Percentiles rank a stretch among this genome's conserved stretches.
Conservation (phyloP, 352 stramenopile species). For the Phytopythium chamaehyphon region DNA sequence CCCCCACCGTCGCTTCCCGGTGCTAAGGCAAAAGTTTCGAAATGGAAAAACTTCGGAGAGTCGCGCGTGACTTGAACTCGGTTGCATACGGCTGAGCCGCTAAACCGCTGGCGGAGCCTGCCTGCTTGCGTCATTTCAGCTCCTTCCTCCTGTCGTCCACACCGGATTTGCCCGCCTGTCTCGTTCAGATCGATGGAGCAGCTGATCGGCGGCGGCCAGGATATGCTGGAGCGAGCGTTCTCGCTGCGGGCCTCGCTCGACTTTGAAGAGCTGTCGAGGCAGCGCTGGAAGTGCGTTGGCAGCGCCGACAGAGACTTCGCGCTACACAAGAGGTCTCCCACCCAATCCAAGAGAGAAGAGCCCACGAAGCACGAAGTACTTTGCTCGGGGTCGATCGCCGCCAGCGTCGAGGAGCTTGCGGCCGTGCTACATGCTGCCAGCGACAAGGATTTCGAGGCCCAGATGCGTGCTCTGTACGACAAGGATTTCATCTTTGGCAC, state of each 20-base stretch:
- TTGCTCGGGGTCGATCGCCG: conserved; percentile 17
- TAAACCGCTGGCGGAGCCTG: no score
- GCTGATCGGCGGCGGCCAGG: neutral
- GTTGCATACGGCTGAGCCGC: no score
- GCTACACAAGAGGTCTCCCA: neutral
- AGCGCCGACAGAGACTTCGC: neutral
- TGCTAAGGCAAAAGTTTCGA: no score
- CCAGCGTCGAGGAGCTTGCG: conserved; percentile 27
- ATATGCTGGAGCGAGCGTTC: conserved; percentile 3
- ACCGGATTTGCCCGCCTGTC: no score
- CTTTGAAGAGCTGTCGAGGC: neutral
- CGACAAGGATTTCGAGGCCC: conserved; percentile 13
- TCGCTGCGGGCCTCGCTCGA: neutral
- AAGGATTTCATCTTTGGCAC: conserved; percentile 28
- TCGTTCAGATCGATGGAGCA: no score
- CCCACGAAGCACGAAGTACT: conserved; percentile 20
- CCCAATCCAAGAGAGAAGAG: neutral
- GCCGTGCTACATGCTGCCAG: conserved; percentile 14
- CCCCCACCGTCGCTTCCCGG: no score
- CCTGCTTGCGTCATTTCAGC: no score
- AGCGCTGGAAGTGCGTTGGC: conserved; percentile 4
- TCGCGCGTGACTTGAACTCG: no score
- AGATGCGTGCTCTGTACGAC: conserved; percentile 32
- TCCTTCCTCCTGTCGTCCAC: no score
- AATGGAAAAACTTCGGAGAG: no score